Percentiles rank a stretch among this genome's conserved stretches.
phyloP scores from a whole-genome alignment of 768 basidiomycete genomes.

The Boletellus emodensis region DNA sequence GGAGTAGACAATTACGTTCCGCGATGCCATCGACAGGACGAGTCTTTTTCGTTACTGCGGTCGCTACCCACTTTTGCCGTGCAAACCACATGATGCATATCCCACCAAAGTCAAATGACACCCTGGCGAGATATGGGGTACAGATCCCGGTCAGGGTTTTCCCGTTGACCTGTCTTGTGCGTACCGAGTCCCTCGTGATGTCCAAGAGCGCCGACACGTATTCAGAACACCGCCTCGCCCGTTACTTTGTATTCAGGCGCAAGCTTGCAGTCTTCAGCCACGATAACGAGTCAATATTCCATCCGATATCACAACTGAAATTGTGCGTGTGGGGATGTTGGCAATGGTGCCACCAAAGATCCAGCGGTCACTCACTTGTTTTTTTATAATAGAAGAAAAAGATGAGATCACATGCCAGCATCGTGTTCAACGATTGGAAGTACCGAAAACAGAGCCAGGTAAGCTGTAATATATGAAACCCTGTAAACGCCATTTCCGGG shows the following conservation, averaged over 20 bases:
- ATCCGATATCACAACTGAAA: slow-evolving; percentile 18
- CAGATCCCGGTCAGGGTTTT: slow-evolving; percentile 14
- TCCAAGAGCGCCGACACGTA: slow-evolving; percentile 5
- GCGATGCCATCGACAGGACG: slow-evolving; percentile 5
- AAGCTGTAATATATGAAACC: slow-evolving; percentile 9
- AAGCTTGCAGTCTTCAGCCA: slow-evolving; percentile 2
- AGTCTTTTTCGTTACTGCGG: slow-evolving; percentile 11
- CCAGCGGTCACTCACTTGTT: background rate
- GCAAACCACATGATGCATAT: slow-evolving; percentile 13
- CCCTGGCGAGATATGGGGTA: slow-evolving; percentile 19
- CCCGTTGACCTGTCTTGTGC: slow-evolving; percentile 2
- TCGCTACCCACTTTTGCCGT: slow-evolving; percentile 8
- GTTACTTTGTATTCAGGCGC: slow-evolving; percentile 1
- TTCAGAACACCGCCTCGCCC: slow-evolving; percentile 9
- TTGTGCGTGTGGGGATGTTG: slow-evolving; percentile 13
- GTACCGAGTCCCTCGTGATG: slow-evolving; percentile 11
- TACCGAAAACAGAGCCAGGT: slow-evolving; percentile 3
- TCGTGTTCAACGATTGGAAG: background rate
- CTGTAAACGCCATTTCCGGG: slow-evolving; percentile 4
- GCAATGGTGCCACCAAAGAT: background rate
- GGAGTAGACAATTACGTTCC: slow-evolving; percentile 1
- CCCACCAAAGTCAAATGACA: slow-evolving; percentile 1
- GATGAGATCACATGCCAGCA: background rate
- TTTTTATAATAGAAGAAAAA: background rate
- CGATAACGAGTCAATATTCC: slow-evolving; percentile 8